A percentile compares a stretch with the other conserved stretches of the same genome.
Evolutionary conservation across 345 rosid species (phyloP).

Genomic region (Trapa incisa): DNA sequence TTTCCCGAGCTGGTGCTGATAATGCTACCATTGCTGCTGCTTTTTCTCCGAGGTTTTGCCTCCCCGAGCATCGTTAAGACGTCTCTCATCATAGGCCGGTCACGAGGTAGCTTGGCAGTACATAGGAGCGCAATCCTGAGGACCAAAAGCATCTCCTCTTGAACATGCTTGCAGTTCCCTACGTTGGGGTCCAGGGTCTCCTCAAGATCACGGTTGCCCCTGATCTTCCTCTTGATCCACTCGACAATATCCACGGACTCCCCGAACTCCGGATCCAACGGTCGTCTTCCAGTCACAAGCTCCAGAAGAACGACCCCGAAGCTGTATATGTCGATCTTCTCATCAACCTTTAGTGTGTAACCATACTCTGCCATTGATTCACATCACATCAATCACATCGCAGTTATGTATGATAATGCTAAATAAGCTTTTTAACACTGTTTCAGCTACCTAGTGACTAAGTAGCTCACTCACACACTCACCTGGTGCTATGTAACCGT

Average conservation of each 20-base stretch:
- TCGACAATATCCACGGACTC: constrained; percentile 57
- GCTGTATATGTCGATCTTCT: constrained; percentile 86
- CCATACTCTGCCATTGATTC: constrained; percentile 53
- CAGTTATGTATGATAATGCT: no score
- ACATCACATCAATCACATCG: neutral
- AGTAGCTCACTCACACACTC: neutral
- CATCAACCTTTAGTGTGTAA: constrained; percentile 83
- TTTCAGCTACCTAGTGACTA: no score
- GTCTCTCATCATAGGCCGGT: constrained; percentile 86
- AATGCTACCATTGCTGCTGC: constrained; percentile 24
- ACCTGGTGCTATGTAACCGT: constrained; percentile 95
- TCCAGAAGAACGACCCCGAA: constrained; percentile 79
- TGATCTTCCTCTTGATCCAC: constrained; percentile 59
- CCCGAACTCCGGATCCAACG: constrained; percentile 58
- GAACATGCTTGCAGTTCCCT: constrained; percentile 76
- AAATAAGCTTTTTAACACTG: no score
- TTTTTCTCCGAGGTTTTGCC: constrained; percentile 87
- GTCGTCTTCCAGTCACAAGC: constrained; percentile 59
- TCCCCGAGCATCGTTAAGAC: constrained; percentile 85
- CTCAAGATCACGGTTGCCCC: constrained; percentile 52
- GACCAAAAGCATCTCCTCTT: constrained; percentile 89
- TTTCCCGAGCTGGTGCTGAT: constrained; percentile 12
- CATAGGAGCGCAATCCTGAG: constrained; percentile 75
- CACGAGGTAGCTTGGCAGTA: constrained; percentile 77
- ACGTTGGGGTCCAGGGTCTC: constrained; percentile 52